Base-by-base conservation (phyloP, 495 filamentous ascomycete species). In the Penicillium cataractarum region DNA sequence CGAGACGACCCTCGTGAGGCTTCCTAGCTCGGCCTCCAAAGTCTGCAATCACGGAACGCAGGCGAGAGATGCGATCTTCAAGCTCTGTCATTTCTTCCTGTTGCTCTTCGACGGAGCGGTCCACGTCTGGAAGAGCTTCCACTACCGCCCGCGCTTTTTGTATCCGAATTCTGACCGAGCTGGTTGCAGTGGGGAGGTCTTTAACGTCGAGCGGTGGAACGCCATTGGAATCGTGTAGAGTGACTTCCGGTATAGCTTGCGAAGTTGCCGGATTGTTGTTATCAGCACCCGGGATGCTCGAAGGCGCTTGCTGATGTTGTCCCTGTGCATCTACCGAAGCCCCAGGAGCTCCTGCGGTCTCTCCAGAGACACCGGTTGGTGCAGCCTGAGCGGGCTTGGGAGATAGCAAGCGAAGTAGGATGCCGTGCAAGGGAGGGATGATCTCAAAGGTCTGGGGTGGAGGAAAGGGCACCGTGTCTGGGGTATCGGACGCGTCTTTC, bases 71-170 rank as follows among this genome's bases (percentile, higher is more conserved):
- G 59, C 83, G 79, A 57, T 83, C 88, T 77, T 93, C 88, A 48
- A 97, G 81, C 68, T 89, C 87, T 49, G 64, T 65, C 49, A 97
- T 93, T 81, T 97, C 93, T 42, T 76, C 83, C 63, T 92, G 84
- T 78, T 97, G 93, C 69, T 97, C 92, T 50, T 83, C 78, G 2
- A 92, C 76, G n/a, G 79, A 83, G 55, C 91, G 83, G 13, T 86
- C 78, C 50, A 95, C 81, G 76, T 96, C 92, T 13, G 91, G 90
- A 63, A 97, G 77, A 56, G 76, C 77, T 60, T 85, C 81, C 13
- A 97, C 81, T 40, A 89, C 86, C 9, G 65, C 77, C 19, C 90
- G 82, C 52, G 93, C 94, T 64, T 87, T 89, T 69, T 91, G 88
- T 56, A 97, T 84, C 71, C 90, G 89, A 74, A 92, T 87, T 69